Conservation (phyloP, 2,329 filamentous ascomycete species). For the Cercospora sojina region DNA sequence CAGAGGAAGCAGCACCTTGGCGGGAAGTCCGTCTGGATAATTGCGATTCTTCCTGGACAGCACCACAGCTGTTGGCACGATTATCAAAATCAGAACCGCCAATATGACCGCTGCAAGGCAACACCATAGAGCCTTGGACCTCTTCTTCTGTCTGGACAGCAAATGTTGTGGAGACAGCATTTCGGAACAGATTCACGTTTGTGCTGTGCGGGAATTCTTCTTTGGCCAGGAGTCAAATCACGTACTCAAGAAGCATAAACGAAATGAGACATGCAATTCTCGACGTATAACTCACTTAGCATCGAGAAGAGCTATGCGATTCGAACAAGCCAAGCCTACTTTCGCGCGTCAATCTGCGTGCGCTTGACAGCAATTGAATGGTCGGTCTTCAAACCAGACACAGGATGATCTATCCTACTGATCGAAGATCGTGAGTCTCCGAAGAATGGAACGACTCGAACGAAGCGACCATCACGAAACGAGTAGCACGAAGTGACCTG, state of each 20-base stretch:
- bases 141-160: neutral
- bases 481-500: neutral
- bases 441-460: neutral
- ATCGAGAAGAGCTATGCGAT: neutral
- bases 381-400: neutral
- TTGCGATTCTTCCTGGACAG: constrained; percentile 7
- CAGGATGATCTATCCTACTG: neutral
- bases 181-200: neutral
- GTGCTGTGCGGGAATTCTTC: neutral
- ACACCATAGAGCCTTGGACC: constrained; percentile 8
- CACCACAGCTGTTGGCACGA: constrained; percentile 23
- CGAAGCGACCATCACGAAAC: neutral
- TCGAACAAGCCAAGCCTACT: neutral
- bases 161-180: constrained; percentile 7
- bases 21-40: constrained; percentile 13
- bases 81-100: constrained; percentile 18
- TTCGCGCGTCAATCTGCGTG: neutral
- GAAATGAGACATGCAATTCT: neutral
- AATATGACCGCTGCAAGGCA: neutral
- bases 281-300: neutral
- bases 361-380: neutral
- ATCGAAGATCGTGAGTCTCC: neutral
- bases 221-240: neutral
- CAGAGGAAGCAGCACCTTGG: constrained; percentile 23
- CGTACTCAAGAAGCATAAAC: neutral